phyloP scores from a whole-genome alignment of 495 filamentous ascomycete species.

The Clavariopsis aquatica region DNA sequence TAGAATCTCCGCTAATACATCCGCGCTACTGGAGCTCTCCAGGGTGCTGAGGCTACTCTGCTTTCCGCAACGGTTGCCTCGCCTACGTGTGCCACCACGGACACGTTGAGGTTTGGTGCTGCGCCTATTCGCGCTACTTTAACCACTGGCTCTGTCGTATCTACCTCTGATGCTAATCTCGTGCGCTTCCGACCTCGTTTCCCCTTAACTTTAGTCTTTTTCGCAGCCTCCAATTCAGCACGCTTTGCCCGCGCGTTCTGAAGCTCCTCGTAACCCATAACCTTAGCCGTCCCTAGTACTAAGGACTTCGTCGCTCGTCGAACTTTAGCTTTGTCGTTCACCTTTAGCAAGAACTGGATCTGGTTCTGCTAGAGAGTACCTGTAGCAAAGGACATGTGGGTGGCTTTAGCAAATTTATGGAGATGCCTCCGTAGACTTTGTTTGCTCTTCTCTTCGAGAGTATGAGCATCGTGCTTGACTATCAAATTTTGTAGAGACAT shows the following conservation, averaged over 20 bases:
- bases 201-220: background rate
- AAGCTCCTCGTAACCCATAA: constrained; percentile 4
- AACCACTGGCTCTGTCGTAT: too few relatives aligned
- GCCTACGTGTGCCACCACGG: too few relatives aligned
- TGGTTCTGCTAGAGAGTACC: constrained; percentile 1
- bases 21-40: too few relatives aligned
- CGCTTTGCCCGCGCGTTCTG: constrained; percentile 1
- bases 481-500: background rate
- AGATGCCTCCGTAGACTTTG: constrained; percentile 4
- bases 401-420: constrained; percentile 1
- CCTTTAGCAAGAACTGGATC: background rate
- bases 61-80: too few relatives aligned
- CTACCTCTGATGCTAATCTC: too few relatives aligned
- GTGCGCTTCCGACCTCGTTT: background rate
- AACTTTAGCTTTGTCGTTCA: constrained; percentile 11
- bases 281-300: constrained; percentile 6
- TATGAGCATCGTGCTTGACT: background rate
- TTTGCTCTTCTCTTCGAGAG: constrained; percentile 1
- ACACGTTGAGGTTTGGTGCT: too few relatives aligned
- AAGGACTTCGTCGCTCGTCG: background rate
- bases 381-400: constrained; percentile 9
- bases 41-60: too few relatives aligned
- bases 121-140: too few relatives aligned
- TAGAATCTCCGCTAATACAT: too few relatives aligned
- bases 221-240: background rate